A percentile compares a stretch with the other conserved stretches of the same genome.
Conservation (phyloP, 306 rosid genomes). For the Trichosanthes cucumerina region DNA sequence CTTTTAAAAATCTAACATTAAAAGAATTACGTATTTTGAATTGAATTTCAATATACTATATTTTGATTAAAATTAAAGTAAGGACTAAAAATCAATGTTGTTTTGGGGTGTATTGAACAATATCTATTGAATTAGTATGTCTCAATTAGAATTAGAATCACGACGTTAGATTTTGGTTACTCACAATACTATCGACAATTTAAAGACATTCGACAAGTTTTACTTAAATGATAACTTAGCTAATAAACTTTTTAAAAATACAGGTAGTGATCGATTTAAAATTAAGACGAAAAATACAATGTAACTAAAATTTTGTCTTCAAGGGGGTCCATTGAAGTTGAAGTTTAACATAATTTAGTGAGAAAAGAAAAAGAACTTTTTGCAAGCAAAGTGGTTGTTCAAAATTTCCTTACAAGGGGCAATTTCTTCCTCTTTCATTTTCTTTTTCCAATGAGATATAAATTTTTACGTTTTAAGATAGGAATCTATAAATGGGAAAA, state of each 20-base stretch:
- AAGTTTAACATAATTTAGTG: neutral
- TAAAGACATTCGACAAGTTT: neutral
- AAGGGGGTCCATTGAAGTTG: neutral
- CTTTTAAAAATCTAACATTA: neutral
- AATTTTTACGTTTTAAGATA: neutral
- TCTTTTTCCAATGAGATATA: neutral
- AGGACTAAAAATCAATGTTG: neutral
- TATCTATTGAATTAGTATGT: neutral
- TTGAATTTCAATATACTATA: neutral
- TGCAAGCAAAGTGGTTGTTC: slow-evolving; percentile 1
- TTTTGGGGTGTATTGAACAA: neutral
- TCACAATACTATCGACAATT: neutral
- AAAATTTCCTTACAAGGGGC: neutral
- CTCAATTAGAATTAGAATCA: neutral
- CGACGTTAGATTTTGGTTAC: neutral
- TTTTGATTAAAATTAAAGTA: neutral
- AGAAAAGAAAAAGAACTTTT: neutral
- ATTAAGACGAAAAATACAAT: neutral
- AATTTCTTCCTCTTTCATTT: neutral
- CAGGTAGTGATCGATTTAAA: neutral
- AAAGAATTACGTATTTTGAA: neutral
- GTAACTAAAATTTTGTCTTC: neutral
- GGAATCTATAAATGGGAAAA: neutral
- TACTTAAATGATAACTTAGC: neutral
- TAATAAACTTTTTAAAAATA: neutral